Conservation (phyloP, 192 early-diverging fungal genomes). For the Umbelopsis isabellina region DNA sequence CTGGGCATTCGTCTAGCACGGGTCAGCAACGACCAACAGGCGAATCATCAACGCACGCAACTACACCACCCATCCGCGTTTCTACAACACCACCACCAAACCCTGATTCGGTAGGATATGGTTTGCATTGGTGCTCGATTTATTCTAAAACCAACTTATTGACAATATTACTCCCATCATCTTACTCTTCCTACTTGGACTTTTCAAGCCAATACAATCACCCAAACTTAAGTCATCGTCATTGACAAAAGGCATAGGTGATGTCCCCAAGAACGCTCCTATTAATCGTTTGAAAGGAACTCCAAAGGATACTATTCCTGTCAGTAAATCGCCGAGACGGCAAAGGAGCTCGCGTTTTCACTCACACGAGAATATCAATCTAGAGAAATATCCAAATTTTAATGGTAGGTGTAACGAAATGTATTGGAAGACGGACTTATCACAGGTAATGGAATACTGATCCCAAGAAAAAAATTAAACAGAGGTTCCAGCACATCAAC, state of each 20-base stretch:
- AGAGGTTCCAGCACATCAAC: slow-evolving; percentile 72
- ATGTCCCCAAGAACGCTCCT: slow-evolving; percentile 32
- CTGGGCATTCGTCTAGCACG: background rate
- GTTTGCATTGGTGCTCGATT: slow-evolving; percentile 7
- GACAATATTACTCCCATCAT: background rate
- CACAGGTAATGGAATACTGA: background rate
- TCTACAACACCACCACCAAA: slow-evolving; percentile 1
- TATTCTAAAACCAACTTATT: background rate
- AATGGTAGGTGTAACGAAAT: slow-evolving; percentile 59
- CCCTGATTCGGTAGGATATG: slow-evolving; percentile 20
- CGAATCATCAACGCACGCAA: background rate
- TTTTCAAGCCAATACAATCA: slow-evolving; percentile 29
- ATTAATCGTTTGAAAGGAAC: slow-evolving; percentile 57
- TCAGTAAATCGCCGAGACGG: slow-evolving; percentile 77
- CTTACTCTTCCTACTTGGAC: no score
- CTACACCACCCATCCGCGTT: background rate
- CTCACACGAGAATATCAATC: slow-evolving; percentile 76
- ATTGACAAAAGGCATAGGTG: slow-evolving; percentile 20
- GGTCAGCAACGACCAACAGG: background rate
- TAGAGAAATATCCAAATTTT: slow-evolving; percentile 75
- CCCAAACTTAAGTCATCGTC: slow-evolving; percentile 1
- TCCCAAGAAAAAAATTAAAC: background rate
- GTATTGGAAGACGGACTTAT: background rate
- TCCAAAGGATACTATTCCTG: slow-evolving; percentile 72
- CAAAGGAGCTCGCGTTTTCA: slow-evolving; percentile 88